phyloP scores from a whole-genome alignment of 2,329 filamentous ascomycete genomes.

The Madurella fahalii region DNA sequence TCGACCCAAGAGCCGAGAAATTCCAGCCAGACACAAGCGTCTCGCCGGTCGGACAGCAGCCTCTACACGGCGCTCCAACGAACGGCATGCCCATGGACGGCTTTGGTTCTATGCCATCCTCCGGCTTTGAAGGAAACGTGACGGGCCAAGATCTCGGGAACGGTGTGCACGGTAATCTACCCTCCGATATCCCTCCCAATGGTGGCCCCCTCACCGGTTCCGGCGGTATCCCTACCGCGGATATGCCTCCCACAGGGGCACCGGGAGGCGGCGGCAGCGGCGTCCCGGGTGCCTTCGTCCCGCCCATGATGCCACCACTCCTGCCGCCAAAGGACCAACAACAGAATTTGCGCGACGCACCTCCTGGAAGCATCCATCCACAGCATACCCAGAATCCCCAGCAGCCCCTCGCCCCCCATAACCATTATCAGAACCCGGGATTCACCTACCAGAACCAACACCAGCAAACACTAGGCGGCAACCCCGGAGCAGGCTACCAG shows the following conservation, averaged over 20 bases:
- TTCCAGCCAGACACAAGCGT: not conserved
- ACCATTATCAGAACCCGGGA: not conserved
- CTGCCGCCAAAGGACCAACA: not conserved
- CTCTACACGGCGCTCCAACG: not conserved
- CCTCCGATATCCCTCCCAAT: not conserved
- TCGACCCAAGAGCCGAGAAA: not conserved
- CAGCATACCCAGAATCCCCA: not conserved
- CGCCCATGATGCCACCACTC: not conserved
- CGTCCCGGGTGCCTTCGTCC: not conserved
- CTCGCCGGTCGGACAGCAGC: not conserved
- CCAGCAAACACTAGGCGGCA: not conserved
- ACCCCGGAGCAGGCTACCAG: too few species aligned
- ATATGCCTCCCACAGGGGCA: not conserved
- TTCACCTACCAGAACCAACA: not conserved
- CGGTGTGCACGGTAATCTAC: not conserved
- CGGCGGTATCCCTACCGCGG: not conserved
- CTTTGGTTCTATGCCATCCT: not conserved
- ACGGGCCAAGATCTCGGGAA: not conserved
- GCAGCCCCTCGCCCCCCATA: not conserved
- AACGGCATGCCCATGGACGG: not conserved
- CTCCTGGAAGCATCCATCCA: not conserved
- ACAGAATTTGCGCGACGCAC: too few species aligned
- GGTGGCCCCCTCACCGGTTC: not conserved
- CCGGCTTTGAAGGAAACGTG: conserved; percentile 1
- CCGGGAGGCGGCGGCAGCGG: not conserved